Percentiles rank a stretch among this genome's conserved stretches.
phyloP scores from a whole-genome alignment of 306 rosid species.

The Urtica urens region DNA sequence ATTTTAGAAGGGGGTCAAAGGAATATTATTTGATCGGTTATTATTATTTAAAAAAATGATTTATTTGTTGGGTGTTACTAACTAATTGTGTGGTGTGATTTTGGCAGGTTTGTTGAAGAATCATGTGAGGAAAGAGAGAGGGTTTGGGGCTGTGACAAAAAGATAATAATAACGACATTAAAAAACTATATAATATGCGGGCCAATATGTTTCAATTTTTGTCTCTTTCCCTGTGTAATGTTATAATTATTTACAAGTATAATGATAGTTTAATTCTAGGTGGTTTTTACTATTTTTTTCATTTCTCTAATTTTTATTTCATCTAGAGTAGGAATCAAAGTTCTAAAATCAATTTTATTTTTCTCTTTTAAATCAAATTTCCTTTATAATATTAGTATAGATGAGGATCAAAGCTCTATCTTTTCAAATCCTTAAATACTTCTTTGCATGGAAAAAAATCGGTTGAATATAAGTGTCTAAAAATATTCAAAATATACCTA shows the following conservation, averaged over 20 bases:
- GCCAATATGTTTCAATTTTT: slow-evolving; percentile 31
- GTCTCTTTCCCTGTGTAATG: slow-evolving; percentile 42
- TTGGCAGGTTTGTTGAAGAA: slow-evolving; percentile 60
- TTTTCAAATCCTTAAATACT: too few relatives aligned
- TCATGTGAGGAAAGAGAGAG: slow-evolving; percentile 62
- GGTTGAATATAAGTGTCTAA: too few relatives aligned
- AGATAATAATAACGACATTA: not conserved
- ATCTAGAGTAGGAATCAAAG: slow-evolving; percentile 14
- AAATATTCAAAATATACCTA: too few relatives aligned
- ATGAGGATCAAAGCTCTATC: slow-evolving; percentile 21
- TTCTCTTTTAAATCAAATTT: slow-evolving; percentile 13
- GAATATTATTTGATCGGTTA: too few relatives aligned
- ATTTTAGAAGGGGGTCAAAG: too few relatives aligned
- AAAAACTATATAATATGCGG: slow-evolving; percentile 10
- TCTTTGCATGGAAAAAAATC: too few relatives aligned
- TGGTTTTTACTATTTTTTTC: not conserved
- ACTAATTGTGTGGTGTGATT: slow-evolving; percentile 23
- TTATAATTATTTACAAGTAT: slow-evolving; percentile 23
- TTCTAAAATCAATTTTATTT: too few relatives aligned
- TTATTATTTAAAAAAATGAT: not conserved
- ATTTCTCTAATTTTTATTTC: slow-evolving; percentile 4
- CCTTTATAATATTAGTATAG: slow-evolving; percentile 8
- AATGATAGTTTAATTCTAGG: slow-evolving; percentile 30
- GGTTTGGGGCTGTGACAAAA: slow-evolving; percentile 43
- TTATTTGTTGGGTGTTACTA: not conserved